A percentile compares a stretch with the other conserved stretches of the same genome.
phyloP scores from a whole-genome alignment of 2,329 filamentous ascomycete genomes.

The Chaetomiaceae sp. region DNA sequence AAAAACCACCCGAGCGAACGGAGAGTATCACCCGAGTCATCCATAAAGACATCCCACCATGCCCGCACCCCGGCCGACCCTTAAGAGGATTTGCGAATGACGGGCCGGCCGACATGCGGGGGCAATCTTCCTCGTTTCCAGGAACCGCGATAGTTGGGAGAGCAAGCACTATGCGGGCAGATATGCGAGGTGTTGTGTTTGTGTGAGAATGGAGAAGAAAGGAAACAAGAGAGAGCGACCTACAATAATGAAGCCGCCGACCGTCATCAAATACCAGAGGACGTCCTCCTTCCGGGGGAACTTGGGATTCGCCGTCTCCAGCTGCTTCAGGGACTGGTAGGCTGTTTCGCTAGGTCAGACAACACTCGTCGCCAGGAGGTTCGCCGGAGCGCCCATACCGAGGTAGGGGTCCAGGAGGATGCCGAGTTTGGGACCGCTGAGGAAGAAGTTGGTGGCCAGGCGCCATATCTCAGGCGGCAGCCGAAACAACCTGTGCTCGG shows the following conservation, averaged over 20 bases:
- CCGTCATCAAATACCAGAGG: conserved; percentile 73
- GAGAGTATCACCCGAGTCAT: conserved; percentile 61
- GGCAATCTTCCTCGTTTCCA: conserved; percentile 79
- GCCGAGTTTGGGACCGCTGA: conserved; percentile 38
- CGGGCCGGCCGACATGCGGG: conserved; percentile 56
- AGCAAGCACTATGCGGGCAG: conserved; percentile 68
- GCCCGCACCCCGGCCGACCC: conserved; percentile 62
- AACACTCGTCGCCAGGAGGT: conserved; percentile 16
- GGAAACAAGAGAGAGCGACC: conserved; percentile 40
- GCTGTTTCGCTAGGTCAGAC: conserved; percentile 34
- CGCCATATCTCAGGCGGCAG: conserved; percentile 47
- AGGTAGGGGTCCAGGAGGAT: conserved; percentile 74
- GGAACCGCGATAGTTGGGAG: conserved; percentile 73
- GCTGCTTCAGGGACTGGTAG: conserved; percentile 69
- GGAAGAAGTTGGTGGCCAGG: conserved; percentile 39
- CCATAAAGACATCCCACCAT: conserved; percentile 73
- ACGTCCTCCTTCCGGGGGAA: conserved; percentile 75
- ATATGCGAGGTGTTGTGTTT: conserved; percentile 49
- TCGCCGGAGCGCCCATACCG: conserved; percentile 38
- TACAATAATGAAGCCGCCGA: conserved; percentile 71
- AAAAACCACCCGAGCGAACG: conserved; percentile 56
- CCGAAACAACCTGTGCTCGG: conserved; percentile 49
- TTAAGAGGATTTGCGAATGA: conserved; percentile 67
- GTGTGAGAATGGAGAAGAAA: conserved; percentile 25
- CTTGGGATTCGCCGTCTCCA: conserved; percentile 68